Base-by-base conservation (phyloP, 2,329 filamentous ascomycete genomes). In the Macrophomina pseudophaseolina region DNA sequence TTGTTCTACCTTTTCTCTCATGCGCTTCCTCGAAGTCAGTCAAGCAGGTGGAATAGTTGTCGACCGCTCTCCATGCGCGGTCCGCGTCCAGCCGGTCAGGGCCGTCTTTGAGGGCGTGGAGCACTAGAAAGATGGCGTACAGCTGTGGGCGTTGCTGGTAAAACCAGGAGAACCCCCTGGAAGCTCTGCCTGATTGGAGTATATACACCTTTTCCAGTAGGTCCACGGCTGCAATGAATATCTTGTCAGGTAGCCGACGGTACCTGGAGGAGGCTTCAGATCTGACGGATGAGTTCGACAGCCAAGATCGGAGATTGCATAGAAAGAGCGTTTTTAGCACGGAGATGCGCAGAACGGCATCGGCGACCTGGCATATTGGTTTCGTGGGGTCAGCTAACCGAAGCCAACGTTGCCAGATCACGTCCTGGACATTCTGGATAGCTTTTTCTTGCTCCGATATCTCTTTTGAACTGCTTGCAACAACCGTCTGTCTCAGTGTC, bases 141-240 rank as follows among this genome's bases (percentile, higher is more conserved):
- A 63, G 59, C 44, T 63, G 32, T n/a, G 59, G 44, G 16, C 48
- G 59, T 8, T 40, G 59, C 11, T 40, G 59, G 46, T 28, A 63
- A 12, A 63, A 52, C 59, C 59, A 63, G 5, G 59, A 42, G n/a
- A 63, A 63, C 7, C 40, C 33, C 6, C 5, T n/a, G 11, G 48
- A 23, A n/a, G 35, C 30, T 16, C 30, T 52, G 4, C 59, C 59
- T 1, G 59, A 63, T 33, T 63, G 59, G 5, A 63, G 59, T 2
- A 63, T 5, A 18, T 51, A 63, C 16, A 32, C 59, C 11, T 28
- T 16, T 7, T 63, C 59, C 1, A 63, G 44, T 5, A 63, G 11
- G 2, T 63, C 59, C 5, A 63, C 12, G 23, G 44, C 59, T 11
- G 14, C 18, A 8, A 28, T 8, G 46, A 63, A 63, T 2, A 51